Evolutionary conservation across 2,329 filamentous ascomycete genomes (phyloP).

Genomic region (Pestalotiopsis sp.): DNA sequence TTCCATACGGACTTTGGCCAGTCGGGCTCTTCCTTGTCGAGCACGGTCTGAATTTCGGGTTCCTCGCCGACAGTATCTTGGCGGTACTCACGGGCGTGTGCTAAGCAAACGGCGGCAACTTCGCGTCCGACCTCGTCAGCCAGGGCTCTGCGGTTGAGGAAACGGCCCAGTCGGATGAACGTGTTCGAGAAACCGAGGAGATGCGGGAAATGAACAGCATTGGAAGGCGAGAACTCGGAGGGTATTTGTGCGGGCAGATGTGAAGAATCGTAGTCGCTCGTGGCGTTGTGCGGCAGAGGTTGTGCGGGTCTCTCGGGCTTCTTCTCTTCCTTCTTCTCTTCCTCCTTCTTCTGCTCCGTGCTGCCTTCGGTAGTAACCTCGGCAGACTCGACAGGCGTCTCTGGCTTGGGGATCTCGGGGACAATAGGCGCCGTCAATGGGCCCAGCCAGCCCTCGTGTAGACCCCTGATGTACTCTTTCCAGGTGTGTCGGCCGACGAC

Average conservation of each 20-base stretch:
- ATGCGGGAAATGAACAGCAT: constrained; percentile 79
- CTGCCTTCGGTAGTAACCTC: constrained; percentile 26
- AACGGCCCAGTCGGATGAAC: constrained; percentile 82
- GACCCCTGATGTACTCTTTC: constrained; percentile 93
- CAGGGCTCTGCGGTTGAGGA: constrained; percentile 81
- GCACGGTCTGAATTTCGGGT: constrained; percentile 65
- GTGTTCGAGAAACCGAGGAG: constrained; percentile 92
- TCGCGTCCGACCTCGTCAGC: constrained; percentile 87
- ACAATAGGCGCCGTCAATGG: constrained; percentile 68
- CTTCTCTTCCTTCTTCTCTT: constrained; percentile 44
- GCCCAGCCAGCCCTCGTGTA: constrained; percentile 96
- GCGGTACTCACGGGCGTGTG: constrained; percentile 53
- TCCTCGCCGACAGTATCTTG: constrained; percentile 37
- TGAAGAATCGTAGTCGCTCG: constrained; percentile 71
- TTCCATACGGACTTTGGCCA: constrained; percentile 83
- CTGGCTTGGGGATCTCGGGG: constrained; percentile 24
- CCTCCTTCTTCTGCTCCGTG: constrained; percentile 40
- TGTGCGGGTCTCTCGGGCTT: constrained; percentile 63
- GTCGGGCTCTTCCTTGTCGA: constrained; percentile 74
- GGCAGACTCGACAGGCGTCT: constrained; percentile 19
- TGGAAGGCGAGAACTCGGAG: constrained; percentile 70
- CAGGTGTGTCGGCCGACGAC: constrained; percentile 90
- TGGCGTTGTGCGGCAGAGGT: constrained; percentile 73
- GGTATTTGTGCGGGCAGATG: constrained; percentile 68
- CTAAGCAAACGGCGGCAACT: constrained; percentile 82